A percentile compares a stretch with the other conserved stretches of the same genome.
phyloP scores from a whole-genome alignment of 345 rosid genomes.

The Reutealis trisperma region DNA sequence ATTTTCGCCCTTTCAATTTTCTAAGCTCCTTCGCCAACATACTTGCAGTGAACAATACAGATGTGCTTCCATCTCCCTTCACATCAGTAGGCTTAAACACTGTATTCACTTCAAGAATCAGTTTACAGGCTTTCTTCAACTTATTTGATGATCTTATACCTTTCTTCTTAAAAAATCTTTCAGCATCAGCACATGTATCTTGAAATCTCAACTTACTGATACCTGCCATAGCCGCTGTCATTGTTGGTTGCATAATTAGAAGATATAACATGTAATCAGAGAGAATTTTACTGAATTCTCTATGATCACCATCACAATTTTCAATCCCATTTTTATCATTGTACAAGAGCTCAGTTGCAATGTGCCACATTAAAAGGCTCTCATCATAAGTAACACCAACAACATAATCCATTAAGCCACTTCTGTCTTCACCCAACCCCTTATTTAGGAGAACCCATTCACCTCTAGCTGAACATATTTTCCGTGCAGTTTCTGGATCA shows the following conservation, averaged over 20 bases:
- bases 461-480: constrained; percentile 52
- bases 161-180: constrained; percentile 38
- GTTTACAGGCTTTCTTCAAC: constrained; percentile 11
- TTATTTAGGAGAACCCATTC: constrained; percentile 46
- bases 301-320: background rate
- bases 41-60: constrained; percentile 58
- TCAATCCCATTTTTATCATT: background rate
- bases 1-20: constrained; percentile 36
- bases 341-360: constrained; percentile 59
- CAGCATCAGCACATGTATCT: constrained; percentile 52
- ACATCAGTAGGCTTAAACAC: constrained; percentile 37
- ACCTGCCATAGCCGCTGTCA: constrained; percentile 52
- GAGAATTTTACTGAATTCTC: constrained; percentile 42
- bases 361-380: constrained; percentile 45
- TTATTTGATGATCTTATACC: background rate
- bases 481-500: constrained; percentile 44
- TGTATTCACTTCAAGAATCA: constrained; percentile 29
- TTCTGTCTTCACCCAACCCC: background rate
- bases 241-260: constrained; percentile 43
- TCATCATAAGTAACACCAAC: constrained; percentile 9
- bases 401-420: constrained; percentile 35
- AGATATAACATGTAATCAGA: constrained; percentile 66
- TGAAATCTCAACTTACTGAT: constrained; percentile 46
- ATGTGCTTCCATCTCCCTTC: constrained; percentile 66
- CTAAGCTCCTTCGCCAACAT: constrained; percentile 54